These are phyloP conservation scores for Lolium perenne DNA, from an alignment of 176 grass and related monocot genomes.

Conservation along the genomic window DNA sequence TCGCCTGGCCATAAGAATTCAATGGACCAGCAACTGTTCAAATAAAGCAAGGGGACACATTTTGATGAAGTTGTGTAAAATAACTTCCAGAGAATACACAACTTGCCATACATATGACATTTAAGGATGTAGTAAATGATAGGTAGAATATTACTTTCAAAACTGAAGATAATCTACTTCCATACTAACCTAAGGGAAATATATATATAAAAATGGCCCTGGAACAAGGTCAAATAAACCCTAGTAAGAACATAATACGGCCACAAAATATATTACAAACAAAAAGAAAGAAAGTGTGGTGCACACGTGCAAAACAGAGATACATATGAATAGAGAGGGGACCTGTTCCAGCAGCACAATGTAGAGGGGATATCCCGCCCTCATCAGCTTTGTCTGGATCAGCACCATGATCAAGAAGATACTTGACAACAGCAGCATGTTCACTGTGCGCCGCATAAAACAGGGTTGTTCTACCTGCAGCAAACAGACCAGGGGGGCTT, in stretches of 20 bases:
- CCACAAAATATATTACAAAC: background rate
- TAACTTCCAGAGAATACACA: no score
- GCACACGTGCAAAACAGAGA: background rate
- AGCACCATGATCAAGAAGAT: slow-evolving; percentile 6
- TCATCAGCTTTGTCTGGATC: slow-evolving; percentile 8
- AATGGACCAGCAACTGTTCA: background rate
- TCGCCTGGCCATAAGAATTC: background rate
- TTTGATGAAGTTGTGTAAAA: background rate
- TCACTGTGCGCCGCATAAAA: background rate
- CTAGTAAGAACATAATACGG: background rate
- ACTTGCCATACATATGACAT: no score
- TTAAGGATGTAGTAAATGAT: no score
- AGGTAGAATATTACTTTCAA: background rate
- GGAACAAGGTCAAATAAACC: background rate
- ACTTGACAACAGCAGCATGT: background rate
- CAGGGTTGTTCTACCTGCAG: background rate
- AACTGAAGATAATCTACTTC: background rate
- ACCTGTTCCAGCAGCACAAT: background rate
- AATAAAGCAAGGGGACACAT: background rate
- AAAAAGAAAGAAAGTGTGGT: background rate
- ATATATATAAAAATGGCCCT: background rate
- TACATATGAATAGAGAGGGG: background rate
- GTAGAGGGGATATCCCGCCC: background rate
- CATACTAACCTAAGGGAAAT: background rate
- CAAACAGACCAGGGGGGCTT: background rate